A percentile compares a stretch with the other conserved stretches of the same genome.
These are phyloP conservation scores for Cicer yamashitae DNA, from an alignment of 306 rosid genomes.

Conservation along the genomic window DNA sequence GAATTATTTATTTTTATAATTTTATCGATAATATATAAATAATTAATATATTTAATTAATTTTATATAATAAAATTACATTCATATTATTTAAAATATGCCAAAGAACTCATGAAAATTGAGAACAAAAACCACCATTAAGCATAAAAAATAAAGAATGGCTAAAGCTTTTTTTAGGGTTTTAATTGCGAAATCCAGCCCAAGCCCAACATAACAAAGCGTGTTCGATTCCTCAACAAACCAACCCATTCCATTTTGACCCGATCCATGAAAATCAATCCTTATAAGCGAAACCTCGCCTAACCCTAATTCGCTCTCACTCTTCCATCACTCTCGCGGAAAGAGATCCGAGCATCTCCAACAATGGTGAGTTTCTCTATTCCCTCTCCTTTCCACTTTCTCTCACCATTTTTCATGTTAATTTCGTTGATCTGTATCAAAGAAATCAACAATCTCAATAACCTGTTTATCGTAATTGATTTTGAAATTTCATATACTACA, in stretches of 20 bases:
- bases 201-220: not conserved
- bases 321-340: not conserved
- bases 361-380: slow-evolving; percentile 31
- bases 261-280: not conserved
- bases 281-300: slow-evolving; percentile 19
- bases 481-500: not conserved
- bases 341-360: slow-evolving; percentile 36
- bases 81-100: no score
- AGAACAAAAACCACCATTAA: no score
- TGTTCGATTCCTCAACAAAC: not conserved
- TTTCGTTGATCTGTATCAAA: not conserved
- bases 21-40: no score
- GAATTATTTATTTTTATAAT: no score
- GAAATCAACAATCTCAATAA: not conserved
- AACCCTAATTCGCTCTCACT: slow-evolving; percentile 33
- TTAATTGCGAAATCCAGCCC: not conserved
- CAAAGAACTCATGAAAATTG: no score
- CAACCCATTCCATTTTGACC: not conserved
- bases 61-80: no score
- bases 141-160: no score
- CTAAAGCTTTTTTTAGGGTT: no score
- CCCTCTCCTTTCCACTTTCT: no score
- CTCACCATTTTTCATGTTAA: not conserved
- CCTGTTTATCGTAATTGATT: not conserved
- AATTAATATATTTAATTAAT: no score